Evolutionary conservation across 495 filamentous ascomycete species (phyloP).

Genomic region (Zalerion maritima): DNA sequence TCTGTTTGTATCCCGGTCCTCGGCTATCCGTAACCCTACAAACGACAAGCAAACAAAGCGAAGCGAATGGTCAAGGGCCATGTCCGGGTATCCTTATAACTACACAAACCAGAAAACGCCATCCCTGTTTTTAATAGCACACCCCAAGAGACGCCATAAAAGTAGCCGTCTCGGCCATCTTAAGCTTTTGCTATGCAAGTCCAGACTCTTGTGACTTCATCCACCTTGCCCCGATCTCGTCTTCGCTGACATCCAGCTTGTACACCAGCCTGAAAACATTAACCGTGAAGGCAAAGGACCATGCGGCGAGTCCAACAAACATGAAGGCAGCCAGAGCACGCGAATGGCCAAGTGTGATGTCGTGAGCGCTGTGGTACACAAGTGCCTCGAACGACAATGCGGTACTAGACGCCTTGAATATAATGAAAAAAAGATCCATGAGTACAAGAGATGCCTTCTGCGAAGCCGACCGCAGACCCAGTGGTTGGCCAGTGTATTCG

Average conservation of each 20-base stretch:
- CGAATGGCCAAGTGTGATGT: constrained; percentile 46
- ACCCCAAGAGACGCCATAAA: too few relatives aligned
- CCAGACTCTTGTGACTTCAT: too few relatives aligned
- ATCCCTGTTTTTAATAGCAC: too few relatives aligned
- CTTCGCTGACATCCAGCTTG: constrained; percentile 45
- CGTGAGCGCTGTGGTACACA: constrained; percentile 42
- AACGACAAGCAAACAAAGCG: too few relatives aligned
- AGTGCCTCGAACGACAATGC: constrained; percentile 78
- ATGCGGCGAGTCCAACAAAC: constrained; percentile 70
- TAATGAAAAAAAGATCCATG: constrained; percentile 87
- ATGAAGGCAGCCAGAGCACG: constrained; percentile 68
- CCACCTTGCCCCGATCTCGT: constrained; percentile 14
- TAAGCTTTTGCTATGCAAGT: too few relatives aligned
- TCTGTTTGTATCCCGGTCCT: too few relatives aligned
- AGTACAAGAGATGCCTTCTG: constrained; percentile 80
- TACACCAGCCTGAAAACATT: constrained; percentile 78
- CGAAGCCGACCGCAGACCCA: constrained; percentile 67
- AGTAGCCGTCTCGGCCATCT: too few relatives aligned
- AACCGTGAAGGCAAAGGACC: constrained; percentile 79
- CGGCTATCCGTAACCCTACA: too few relatives aligned
- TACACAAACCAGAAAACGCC: too few relatives aligned
- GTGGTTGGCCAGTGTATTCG: constrained; percentile 85
- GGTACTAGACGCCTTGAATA: constrained; percentile 86
- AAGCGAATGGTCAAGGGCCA: too few relatives aligned
- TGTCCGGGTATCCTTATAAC: too few relatives aligned